A percentile compares a stretch with the other conserved stretches of the same genome.
Conservation (phyloP, 495 filamentous ascomycete genomes). For the Terfezia boudieri region DNA sequence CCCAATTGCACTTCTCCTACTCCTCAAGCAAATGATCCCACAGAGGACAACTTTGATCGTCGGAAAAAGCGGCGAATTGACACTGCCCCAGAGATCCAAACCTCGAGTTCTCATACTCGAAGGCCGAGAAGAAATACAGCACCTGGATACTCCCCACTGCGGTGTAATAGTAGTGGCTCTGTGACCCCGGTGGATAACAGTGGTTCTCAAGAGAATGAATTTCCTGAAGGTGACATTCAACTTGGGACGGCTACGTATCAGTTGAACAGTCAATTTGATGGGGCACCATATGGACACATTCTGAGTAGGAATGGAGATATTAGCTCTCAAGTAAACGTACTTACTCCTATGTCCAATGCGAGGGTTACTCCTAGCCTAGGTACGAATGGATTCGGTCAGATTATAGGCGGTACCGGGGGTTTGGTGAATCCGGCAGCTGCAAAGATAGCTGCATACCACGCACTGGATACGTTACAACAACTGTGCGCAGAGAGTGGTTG, state of each 20-base stretch:
- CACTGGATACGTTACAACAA: constrained; percentile 52
- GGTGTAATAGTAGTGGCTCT: neutral
- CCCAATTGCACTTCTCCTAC: constrained; percentile 2
- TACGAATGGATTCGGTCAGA: neutral
- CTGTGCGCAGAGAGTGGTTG: constrained; percentile 72
- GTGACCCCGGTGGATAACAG: neutral
- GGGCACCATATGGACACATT: neutral
- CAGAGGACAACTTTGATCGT: neutral
- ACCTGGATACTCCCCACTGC: no score
- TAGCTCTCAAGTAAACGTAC: constrained; percentile 6
- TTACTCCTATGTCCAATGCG: neutral
- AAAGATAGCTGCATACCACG: constrained; percentile 26
- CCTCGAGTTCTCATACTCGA: neutral
- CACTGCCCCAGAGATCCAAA: neutral
- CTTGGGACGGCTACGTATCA: no score
- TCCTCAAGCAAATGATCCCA: neutral
- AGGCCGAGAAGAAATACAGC: no score
- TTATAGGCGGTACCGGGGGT: neutral
- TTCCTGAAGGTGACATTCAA: no score
- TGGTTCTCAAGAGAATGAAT: no score
- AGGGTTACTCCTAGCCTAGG: neutral
- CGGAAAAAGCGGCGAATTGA: neutral
- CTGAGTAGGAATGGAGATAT: neutral
- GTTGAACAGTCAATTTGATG: no score
- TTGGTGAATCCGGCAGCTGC: constrained; percentile 24